Percentiles rank a stretch among this genome's conserved stretches.
These are phyloP conservation scores for Phytophthora litchii DNA, from an alignment of 352 stramenopile species.

Conservation along the genomic window DNA sequence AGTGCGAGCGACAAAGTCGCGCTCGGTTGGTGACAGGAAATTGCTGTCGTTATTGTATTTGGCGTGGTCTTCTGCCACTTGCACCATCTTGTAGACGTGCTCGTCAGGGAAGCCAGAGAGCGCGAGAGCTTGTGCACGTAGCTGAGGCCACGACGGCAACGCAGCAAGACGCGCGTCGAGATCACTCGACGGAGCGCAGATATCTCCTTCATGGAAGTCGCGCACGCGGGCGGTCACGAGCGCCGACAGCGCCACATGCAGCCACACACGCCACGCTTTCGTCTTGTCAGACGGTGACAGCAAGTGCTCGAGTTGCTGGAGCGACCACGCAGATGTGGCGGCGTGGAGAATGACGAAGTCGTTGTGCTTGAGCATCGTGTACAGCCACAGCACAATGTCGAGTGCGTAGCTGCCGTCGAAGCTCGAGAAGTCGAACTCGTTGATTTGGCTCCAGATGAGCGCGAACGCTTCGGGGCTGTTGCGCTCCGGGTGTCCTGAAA, in stretches of 20 bases:
- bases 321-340: constrained; percentile 43
- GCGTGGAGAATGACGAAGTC: constrained; percentile 48
- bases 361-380: constrained; percentile 43
- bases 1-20: constrained; percentile 47
- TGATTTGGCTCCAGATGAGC: constrained; percentile 30
- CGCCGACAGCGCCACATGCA: constrained; percentile 41
- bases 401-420: constrained; percentile 36
- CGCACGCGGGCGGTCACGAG: constrained; percentile 27
- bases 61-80: constrained; percentile 50
- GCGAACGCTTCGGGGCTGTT: constrained; percentile 34
- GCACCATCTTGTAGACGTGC: constrained; percentile 74
- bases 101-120: constrained; percentile 50
- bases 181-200: constrained; percentile 16
- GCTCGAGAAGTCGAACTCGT: constrained; percentile 33
- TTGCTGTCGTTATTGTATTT: not conserved
- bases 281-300: constrained; percentile 27
- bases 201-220: constrained; percentile 37
- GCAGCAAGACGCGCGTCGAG: constrained; percentile 28
- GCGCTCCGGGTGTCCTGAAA: constrained; percentile 32
- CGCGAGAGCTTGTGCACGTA: constrained; percentile 39
- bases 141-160: constrained; percentile 47
- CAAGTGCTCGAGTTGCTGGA: constrained; percentile 47
- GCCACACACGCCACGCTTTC: constrained; percentile 42
- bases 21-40: constrained; percentile 43
- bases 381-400: constrained; percentile 47